Evolutionary conservation across 768 basidiomycete genomes (phyloP), one percentile per base, ranked within the genome.

Genomic region (Dendrothele bispora): DNA sequence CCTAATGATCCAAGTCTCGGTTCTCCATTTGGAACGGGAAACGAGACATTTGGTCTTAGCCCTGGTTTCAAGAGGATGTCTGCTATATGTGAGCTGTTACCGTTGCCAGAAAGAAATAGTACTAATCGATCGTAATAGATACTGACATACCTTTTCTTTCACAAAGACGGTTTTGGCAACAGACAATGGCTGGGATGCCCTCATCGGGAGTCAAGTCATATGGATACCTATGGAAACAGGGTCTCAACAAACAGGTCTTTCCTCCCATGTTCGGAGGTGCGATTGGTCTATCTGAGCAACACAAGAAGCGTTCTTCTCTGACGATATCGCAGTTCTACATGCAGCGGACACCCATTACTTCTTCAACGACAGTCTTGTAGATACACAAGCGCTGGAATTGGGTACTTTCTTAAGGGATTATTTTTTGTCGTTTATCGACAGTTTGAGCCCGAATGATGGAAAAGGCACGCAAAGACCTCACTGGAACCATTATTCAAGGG

Each of bases 91-190:
- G 35, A 36, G 45, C 14, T 22, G 36, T 37, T 3, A 8, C 12
- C 22, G 12, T 27, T 20, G 7, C 38, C 10, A 17, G 29, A 7
- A 4, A 3, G 10, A 3, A 3, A 39, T 8, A 12, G 4, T 12
- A 17, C 12, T 28, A 15, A 36, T 18, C n/a, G 7, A 29, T 17
- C 39, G 20, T 1, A 21, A 15, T 21, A 39, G 57, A 51, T 25
- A 55, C 65, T 27, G 55, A 74, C 59, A 10, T 66, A 14, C n/a
- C 37, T 22, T 65, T 65, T 34, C 61, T 62, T n/a, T 56, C 58
- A 8, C 46, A 47, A 21, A 34, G 46, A 39, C 24, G 46, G 17
- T 20, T 47, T 14, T 47, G 35, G 46, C 38, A 39, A n/a, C 46
- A 47, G 28, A 30, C 46, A 39, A 50, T 25, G n/a, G 40, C 28